Evolutionary conservation across 1,284 basidiomycete genomes (phyloP).

Genomic region (Cryptococcus sp.): DNA sequence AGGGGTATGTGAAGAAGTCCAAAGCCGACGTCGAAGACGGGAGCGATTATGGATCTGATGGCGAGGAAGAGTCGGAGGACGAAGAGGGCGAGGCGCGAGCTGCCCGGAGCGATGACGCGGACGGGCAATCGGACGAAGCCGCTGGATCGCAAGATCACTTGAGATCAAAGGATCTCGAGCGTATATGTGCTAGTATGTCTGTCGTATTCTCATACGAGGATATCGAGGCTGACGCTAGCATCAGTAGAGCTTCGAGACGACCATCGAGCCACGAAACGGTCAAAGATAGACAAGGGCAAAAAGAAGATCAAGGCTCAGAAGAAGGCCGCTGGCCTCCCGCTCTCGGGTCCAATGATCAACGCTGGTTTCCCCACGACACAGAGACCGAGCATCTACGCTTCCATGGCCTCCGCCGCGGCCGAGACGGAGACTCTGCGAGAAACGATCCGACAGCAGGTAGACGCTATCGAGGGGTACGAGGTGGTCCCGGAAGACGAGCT

Average conservation of each 20-base stretch:
- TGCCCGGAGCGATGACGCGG: conserved; percentile 1
- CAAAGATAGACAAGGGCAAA: background rate
- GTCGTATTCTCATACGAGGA: too few species aligned
- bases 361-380: conserved; percentile 47
- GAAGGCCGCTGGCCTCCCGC: conserved; percentile 22
- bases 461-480: conserved; percentile 46
- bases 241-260: too few species aligned
- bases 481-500: conserved; percentile 40
- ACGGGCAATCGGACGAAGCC: background rate
- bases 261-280: background rate
- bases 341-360: conserved; percentile 46
- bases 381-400: conserved; percentile 25
- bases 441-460: conserved; percentile 44
- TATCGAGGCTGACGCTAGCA: too few species aligned
- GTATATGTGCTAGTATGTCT: too few species aligned
- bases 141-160: background rate
- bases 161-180: background rate
- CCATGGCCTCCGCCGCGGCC: conserved; percentile 34
- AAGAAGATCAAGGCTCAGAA: conserved; percentile 1
- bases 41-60: too few species aligned
- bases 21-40: conserved; percentile 8
- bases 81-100: conserved; percentile 6
- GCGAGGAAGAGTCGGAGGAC: background rate
- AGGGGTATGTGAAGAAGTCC: conserved; percentile 11
- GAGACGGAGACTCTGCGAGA: conserved; percentile 41